Evolutionary conservation across 2,329 filamentous ascomycete species (phyloP).

Genomic region (Fusarium scirpi): DNA sequence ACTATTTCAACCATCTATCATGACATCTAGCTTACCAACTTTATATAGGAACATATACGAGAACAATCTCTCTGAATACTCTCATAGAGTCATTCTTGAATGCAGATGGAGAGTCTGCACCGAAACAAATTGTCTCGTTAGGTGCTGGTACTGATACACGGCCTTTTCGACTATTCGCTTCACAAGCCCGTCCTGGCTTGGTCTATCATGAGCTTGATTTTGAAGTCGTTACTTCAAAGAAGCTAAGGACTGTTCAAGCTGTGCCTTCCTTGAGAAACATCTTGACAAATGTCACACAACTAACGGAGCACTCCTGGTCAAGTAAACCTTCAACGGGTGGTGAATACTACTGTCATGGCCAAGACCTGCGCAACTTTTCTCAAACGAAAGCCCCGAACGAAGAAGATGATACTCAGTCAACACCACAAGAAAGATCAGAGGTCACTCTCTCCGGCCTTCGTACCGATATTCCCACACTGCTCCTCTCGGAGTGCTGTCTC

Average conservation of each 20-base stretch:
- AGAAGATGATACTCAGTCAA: constrained; percentile 1
- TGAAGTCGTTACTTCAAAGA: constrained; percentile 75
- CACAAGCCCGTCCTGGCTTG: constrained; percentile 57
- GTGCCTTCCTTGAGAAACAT: constrained; percentile 57
- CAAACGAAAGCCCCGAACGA: not conserved
- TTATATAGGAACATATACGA: constrained; percentile 86
- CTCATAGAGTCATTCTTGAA: constrained; percentile 80
- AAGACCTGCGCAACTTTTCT: constrained; percentile 71
- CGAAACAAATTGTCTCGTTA: constrained; percentile 87
- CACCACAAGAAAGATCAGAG: constrained; percentile 2
- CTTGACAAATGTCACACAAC: constrained; percentile 53
- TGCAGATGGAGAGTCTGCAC: constrained; percentile 42
- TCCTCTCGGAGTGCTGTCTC: constrained; percentile 95
- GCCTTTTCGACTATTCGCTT: constrained; percentile 77
- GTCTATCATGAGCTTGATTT: constrained; percentile 96
- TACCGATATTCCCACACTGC: constrained; percentile 77
- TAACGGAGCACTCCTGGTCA: constrained; percentile 56
- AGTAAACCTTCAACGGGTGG: constrained; percentile 53
- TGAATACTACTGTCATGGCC: constrained; percentile 69
- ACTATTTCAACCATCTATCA: constrained; percentile 32
- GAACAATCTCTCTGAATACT: constrained; percentile 84
- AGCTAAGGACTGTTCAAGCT: constrained; percentile 67
- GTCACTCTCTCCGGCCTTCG: constrained; percentile 57
- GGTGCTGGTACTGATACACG: constrained; percentile 95
- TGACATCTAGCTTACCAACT: not conserved